These are phyloP conservation scores for Epichloe uncinata DNA, from an alignment of 2,329 filamentous ascomycete species.

Conservation along the genomic window DNA sequence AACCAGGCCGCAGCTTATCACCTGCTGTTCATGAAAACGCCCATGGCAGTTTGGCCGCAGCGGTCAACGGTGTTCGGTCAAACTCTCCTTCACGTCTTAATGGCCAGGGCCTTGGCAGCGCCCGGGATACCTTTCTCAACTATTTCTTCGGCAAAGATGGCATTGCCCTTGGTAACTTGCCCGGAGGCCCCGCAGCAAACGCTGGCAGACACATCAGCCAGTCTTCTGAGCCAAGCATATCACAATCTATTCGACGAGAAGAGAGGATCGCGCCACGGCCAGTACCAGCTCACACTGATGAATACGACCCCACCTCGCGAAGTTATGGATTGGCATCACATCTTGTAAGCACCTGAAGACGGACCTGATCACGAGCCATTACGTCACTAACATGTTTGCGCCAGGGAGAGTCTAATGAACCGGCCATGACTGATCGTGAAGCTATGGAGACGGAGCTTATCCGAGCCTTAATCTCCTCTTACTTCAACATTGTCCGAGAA, in stretches of 20 bases:
- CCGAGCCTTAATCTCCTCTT: constrained; percentile 87
- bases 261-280: constrained; percentile 42
- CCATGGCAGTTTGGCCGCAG: constrained; percentile 43
- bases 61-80: constrained; percentile 46
- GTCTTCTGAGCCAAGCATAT: constrained; percentile 65
- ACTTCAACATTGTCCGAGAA: constrained; percentile 98
- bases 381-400: constrained; percentile 7
- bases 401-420: constrained; percentile 53
- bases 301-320: constrained; percentile 28
- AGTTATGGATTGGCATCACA: constrained; percentile 34
- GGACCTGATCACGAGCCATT: background rate
- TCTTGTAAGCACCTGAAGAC: constrained; percentile 38
- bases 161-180: constrained; percentile 27
- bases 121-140: constrained; percentile 86
- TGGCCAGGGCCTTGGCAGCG: constrained; percentile 44
- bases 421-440: constrained; percentile 86
- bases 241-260: constrained; percentile 68
- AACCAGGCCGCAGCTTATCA: constrained; percentile 62
- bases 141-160: constrained; percentile 99
- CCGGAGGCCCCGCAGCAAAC: constrained; percentile 15
- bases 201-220: constrained; percentile 59
- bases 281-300: constrained; percentile 27
- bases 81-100: constrained; percentile 40
- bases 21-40: constrained; percentile 63
- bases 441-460: constrained; percentile 97